Conservation (phyloP, 1,284 basidiomycete genomes). For the Irpex rosettiformis region DNA sequence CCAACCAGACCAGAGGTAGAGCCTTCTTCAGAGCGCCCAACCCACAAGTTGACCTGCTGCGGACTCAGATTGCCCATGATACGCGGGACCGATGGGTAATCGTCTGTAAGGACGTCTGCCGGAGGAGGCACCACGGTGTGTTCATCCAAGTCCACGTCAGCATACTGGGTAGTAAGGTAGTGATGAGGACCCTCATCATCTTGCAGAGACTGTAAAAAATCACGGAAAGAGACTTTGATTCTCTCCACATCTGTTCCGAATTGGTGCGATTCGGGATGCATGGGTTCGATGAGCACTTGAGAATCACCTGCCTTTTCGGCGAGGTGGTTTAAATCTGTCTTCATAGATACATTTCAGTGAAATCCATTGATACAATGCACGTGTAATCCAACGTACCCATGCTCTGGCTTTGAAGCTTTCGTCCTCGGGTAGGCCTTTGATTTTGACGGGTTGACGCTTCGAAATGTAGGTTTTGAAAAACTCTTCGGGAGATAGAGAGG, state of each 20-base stretch:
- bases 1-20: slow-evolving; percentile 30
- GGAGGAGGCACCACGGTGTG: slow-evolving; percentile 30
- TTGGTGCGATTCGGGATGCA: slow-evolving; percentile 25
- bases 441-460: slow-evolving; percentile 24
- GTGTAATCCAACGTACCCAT: slow-evolving; percentile 24
- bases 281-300: slow-evolving; percentile 29
- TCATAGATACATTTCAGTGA: no score
- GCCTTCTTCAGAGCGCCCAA: slow-evolving; percentile 28
- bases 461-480: slow-evolving; percentile 27
- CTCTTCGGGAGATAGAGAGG: slow-evolving; percentile 6
- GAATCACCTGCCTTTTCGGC: slow-evolving; percentile 24
- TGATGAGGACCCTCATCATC: slow-evolving; percentile 22
- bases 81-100: slow-evolving; percentile 28
- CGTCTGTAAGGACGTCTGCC: slow-evolving; percentile 26
- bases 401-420: slow-evolving; percentile 23
- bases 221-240: slow-evolving; percentile 23
- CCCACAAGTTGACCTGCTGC: slow-evolving; percentile 33
- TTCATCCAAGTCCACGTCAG: slow-evolving; percentile 25
- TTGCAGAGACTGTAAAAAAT: slow-evolving; percentile 23
- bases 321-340: slow-evolving; percentile 25
- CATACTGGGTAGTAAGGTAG: slow-evolving; percentile 33
- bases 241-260: slow-evolving; percentile 30
- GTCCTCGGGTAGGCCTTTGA: slow-evolving; percentile 28
- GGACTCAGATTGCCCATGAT: slow-evolving; percentile 30
- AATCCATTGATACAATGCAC: no score